Base-by-base conservation (phyloP, 2,329 filamentous ascomycete genomes). In the Penicillium palitans region DNA sequence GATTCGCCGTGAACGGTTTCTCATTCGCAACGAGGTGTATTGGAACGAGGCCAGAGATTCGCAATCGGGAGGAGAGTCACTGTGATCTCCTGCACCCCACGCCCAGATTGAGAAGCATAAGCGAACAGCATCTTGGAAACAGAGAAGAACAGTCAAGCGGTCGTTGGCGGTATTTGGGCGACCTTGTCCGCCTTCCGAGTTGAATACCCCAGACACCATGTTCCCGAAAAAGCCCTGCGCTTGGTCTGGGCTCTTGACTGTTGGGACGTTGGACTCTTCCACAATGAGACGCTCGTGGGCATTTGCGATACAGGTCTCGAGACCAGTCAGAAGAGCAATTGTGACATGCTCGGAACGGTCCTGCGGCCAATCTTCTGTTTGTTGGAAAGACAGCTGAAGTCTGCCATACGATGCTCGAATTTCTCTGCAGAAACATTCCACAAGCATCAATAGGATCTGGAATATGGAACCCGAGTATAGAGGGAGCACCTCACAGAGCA, bases 41-140 rank as follows among this genome's bases (percentile, higher is more conserved):
- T 84, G 88, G 73, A 96, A 96, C 0, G 93, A 97, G 9, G 92
- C 90, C 6, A 82, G 82, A 17, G 89, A 93, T 31, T 83, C 82
- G 1, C 79, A 70, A 70, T 96, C 90, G 55, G 89, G 85, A 24
- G 78, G 64, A 33, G 68, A 60, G 19, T 68, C 68, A 48, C 60
- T 68, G 48, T 68, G 68, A 59, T 72, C 81, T 78, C 67, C 88
- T 6, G 90, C 84, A 15, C 84, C 91, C 93, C 95, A 99, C 0
- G 90, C 90, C 95, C 96, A 99, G 52, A 99, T 96, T 13, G 83
- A 86, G 72, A 96, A 96, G 74, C 93, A 96, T 50, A 96, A 90
- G 25, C 91, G 87, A 58, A 98, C 91, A 1, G 93, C 91, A 72
- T 99, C 96, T 74, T 98, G 93, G 72, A 99, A 96, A 12, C 93